Evolutionary conservation across 2,329 filamentous ascomycete species (phyloP).

Genomic region (Trichoderma koningii): DNA sequence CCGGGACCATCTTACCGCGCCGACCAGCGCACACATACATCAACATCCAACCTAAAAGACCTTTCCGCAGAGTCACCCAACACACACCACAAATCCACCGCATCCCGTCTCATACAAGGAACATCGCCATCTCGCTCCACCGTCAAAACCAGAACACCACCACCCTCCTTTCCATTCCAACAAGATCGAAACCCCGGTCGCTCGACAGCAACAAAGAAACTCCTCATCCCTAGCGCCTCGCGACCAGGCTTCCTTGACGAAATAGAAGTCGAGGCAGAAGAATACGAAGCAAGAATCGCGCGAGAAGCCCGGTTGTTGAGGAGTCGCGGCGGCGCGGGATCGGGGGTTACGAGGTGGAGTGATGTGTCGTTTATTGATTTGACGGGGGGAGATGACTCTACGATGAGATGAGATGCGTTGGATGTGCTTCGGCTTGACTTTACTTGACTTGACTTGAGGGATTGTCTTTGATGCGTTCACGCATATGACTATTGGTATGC

Average conservation of each 20-base stretch:
- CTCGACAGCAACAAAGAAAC: conserved; percentile 37
- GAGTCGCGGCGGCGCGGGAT: conserved; percentile 28
- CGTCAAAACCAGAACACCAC: conserved; percentile 1
- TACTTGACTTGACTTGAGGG: background rate
- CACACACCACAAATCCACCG: conserved; percentile 27
- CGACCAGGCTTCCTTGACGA: conserved; percentile 45
- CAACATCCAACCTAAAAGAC: conserved; percentile 6
- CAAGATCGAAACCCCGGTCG: background rate
- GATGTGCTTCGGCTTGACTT: background rate
- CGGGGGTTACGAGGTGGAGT: conserved; percentile 35
- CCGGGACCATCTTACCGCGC: background rate
- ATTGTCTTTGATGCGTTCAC: background rate
- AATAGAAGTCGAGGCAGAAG: conserved; percentile 33
- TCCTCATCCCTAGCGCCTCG: conserved; percentile 41
- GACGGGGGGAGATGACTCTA: conserved; percentile 29
- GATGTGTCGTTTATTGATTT: conserved; percentile 42
- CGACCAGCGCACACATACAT: background rate
- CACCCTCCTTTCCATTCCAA: conserved; percentile 30
- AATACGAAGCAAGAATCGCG: conserved; percentile 34
- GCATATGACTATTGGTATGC: background rate
- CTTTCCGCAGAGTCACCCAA: conserved; percentile 21
- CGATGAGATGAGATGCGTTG: background rate
- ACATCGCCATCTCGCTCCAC: background rate
- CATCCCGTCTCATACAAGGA: background rate
- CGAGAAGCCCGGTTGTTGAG: conserved; percentile 31